Evolutionary conservation across 331 rosid species (phyloP), one percentile per base, ranked within the genome.

Genomic region (Pyrus hybrid): DNA sequence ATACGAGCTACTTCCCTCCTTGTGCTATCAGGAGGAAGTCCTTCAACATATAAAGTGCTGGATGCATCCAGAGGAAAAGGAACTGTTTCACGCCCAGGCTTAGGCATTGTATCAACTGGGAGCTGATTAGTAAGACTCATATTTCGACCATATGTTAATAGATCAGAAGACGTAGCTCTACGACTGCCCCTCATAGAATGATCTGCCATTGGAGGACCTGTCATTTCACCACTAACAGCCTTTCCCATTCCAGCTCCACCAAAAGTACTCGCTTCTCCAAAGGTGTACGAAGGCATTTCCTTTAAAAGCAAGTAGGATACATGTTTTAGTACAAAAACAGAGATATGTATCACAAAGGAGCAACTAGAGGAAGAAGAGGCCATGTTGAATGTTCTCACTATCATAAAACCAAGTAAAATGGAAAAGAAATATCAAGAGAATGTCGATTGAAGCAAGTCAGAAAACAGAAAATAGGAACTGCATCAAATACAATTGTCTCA

Each of bases 1-100:
- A 91, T 91, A 93, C 93, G 93, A 28, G 98, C 93, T 70, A 93
- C 98, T 85, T 93, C 98, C 75, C 98, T 84, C 83, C 77, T 89
- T 7, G 93, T 79, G 88, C 93, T 78, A 83, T 93, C 98, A 62
- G 95, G 68, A 62, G 96, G 98, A 79, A 91, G 98, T 56, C 98
- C 96, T 87, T 93, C 98, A 82, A 91, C 93, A 77, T 93, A 93
- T 69, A 93, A 82, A 73, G 98, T 93, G 84, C 85, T 89, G 60
- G 98, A 86, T 73, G 97, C 97, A 83, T 91, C 98, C 45, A 88
- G 90, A 26, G 98, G 98, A 25, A 93, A 86, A 20, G 88, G 96
- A 57, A 82, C 76, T 64, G 87, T 82, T 88, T 89, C 98, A 32
- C 81, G 97, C 72, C 90, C 91, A 17, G 74, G 87, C 81, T 91